A percentile compares a stretch with the other conserved stretches of the same genome.
Evolutionary conservation across 1,284 basidiomycete genomes (phyloP).

Genomic region (Meira nashicola): DNA sequence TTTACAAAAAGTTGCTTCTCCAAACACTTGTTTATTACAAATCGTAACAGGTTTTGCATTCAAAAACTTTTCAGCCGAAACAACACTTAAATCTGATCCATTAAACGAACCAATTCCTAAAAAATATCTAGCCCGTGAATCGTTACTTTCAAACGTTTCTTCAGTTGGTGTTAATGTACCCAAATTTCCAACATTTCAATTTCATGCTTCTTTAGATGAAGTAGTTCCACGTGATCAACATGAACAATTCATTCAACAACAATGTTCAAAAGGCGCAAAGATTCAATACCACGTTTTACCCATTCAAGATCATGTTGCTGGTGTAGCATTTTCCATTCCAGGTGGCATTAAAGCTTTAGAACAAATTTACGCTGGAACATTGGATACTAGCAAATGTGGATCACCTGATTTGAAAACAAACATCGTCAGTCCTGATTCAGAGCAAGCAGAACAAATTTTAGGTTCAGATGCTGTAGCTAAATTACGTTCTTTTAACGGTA

Average conservation of each 20-base stretch:
- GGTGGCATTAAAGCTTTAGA: constrained; percentile 23
- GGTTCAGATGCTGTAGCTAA: background rate
- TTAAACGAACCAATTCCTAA: constrained; percentile 21
- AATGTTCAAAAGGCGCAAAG: constrained; percentile 41
- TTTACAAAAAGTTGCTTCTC: constrained; percentile 16
- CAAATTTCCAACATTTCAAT: constrained; percentile 37
- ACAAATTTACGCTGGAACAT: constrained; percentile 23
- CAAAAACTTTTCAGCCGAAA: constrained; percentile 20
- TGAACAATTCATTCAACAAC: constrained; percentile 31
- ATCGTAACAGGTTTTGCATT: constrained; percentile 21
- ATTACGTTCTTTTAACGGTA: background rate
- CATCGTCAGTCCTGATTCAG: background rate
- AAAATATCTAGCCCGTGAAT: constrained; percentile 20
- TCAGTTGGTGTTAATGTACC: constrained; percentile 24
- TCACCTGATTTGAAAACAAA: constrained; percentile 6
- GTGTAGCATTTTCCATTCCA: constrained; percentile 22
- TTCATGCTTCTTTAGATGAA: constrained; percentile 40
- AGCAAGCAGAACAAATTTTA: background rate
- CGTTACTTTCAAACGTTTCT: constrained; percentile 24
- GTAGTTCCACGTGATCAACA: constrained; percentile 35
- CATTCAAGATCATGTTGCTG: constrained; percentile 26
- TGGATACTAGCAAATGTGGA: constrained; percentile 24
- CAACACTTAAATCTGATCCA: constrained; percentile 29
- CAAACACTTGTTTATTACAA: constrained; percentile 20
- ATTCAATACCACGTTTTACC: constrained; percentile 30